These are phyloP conservation scores for Asparagopsis taxiformis DNA, from an alignment of 31 red algal species.

Conservation along the genomic window DNA sequence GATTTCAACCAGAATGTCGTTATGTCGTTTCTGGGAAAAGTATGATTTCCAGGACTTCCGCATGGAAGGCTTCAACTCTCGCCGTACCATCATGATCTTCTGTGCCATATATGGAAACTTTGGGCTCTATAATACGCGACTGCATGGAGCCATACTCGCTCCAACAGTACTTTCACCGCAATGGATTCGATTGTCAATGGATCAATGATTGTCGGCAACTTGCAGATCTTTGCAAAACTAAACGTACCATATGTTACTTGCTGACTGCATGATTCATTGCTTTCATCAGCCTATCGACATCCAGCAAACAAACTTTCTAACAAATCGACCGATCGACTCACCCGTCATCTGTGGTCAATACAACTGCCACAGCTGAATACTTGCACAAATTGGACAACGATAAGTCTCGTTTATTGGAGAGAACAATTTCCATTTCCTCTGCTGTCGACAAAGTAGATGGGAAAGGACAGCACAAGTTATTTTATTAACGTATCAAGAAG, in stretches of 20 bases:
- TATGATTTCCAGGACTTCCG: conserved; percentile 40
- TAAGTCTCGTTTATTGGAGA: no score
- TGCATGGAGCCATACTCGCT: conserved; percentile 50
- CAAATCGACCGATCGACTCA: background rate
- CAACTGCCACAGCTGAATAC: no score
- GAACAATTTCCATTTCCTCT: no score
- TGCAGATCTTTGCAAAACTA: conserved; percentile 40
- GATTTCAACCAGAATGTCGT: conserved; percentile 34
- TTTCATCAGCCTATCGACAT: no score
- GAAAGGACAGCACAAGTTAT: no score
- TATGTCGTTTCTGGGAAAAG: conserved; percentile 29
- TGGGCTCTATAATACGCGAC: conserved; percentile 30
- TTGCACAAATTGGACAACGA: no score
- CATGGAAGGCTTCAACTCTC: conserved; percentile 50
- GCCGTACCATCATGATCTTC: conserved; percentile 46
- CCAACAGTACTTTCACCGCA: conserved; percentile 46
- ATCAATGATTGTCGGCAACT: conserved; percentile 49
- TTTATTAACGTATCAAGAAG: no score
- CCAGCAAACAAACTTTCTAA: background rate
- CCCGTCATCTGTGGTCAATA: no score
- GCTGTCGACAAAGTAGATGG: no score
- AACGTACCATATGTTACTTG: conserved; percentile 48
- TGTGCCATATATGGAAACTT: conserved; percentile 54
- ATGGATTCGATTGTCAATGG: conserved; percentile 50
- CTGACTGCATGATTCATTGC: conserved; percentile 22